These are phyloP conservation scores for Peronosclerospora sorghi DNA, from an alignment of 352 stramenopile species.

Conservation along the genomic window DNA sequence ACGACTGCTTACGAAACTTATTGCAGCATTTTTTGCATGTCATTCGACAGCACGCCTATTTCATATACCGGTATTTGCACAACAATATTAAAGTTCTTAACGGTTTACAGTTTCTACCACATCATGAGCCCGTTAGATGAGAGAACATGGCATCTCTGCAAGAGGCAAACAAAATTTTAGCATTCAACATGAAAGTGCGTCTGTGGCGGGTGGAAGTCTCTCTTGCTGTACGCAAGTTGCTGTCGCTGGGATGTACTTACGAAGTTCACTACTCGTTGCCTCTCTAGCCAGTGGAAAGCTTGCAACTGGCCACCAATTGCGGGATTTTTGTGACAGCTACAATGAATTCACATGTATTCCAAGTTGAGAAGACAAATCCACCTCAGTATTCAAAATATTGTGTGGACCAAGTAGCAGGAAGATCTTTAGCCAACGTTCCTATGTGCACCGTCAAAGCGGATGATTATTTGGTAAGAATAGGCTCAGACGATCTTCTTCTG, in stretches of 20 bases:
- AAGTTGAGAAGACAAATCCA: slow-evolving; percentile 23
- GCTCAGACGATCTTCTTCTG: slow-evolving; percentile 41
- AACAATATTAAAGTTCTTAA: neutral
- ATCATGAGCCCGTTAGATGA: slow-evolving; percentile 4
- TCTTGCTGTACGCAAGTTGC: slow-evolving; percentile 32
- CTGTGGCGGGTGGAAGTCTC: slow-evolving; percentile 41
- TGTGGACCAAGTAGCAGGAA: slow-evolving; percentile 18
- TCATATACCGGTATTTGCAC: neutral
- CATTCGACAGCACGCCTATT: neutral
- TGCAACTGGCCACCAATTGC: slow-evolving; percentile 20
- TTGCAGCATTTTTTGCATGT: neutral
- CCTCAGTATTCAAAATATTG: slow-evolving; percentile 24
- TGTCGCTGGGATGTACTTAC: slow-evolving; percentile 43
- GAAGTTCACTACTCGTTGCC: slow-evolving; percentile 44
- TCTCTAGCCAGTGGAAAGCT: neutral
- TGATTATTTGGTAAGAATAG: slow-evolving; percentile 86
- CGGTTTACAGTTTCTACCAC: neutral
- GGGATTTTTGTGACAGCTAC: slow-evolving; percentile 37
- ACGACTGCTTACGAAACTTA: neutral
- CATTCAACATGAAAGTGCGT: slow-evolving; percentile 30
- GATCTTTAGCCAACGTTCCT: slow-evolving; percentile 12
- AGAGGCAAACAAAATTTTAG: slow-evolving; percentile 4
- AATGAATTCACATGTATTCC: slow-evolving; percentile 38
- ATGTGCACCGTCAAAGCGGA: slow-evolving; percentile 86
- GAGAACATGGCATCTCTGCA: neutral